A percentile compares a stretch with the other conserved stretches of the same genome.
These are phyloP conservation scores for Ilex paraguariensis DNA, from an alignment of 305 asterid genomes.

Conservation along the genomic window DNA sequence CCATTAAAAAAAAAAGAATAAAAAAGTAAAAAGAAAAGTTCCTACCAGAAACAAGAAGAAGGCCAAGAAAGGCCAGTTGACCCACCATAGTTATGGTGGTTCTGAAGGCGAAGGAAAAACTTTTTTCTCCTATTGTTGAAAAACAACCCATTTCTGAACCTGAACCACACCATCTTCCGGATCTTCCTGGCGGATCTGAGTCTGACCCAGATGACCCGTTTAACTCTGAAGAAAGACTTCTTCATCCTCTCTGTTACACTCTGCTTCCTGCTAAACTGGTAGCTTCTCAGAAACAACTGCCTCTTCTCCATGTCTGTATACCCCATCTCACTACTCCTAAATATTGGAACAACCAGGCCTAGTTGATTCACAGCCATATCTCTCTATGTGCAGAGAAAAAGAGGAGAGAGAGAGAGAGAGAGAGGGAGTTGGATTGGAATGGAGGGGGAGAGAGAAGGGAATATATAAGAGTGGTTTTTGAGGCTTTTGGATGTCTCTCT, in stretches of 20 bases:
- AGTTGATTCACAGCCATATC: constrained; percentile 10
- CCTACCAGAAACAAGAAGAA: constrained; percentile 15
- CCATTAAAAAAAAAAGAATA: background rate
- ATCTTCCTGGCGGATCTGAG: constrained; percentile 50
- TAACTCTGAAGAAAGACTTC: constrained; percentile 49
- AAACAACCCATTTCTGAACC: constrained; percentile 46
- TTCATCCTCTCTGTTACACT: constrained; percentile 45
- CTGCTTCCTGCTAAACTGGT: constrained; percentile 73
- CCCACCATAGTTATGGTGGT: background rate
- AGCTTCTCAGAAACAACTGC: constrained; percentile 77
- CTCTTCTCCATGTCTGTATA: constrained; percentile 64
- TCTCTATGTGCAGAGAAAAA: too few relatives aligned
- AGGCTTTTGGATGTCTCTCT: too few relatives aligned
- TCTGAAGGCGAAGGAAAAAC: constrained; percentile 32
- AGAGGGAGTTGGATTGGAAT: too few relatives aligned
- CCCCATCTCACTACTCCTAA: constrained; percentile 31
- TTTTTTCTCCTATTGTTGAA: constrained; percentile 31
- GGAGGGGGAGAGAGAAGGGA: background rate
- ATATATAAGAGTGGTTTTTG: too few relatives aligned
- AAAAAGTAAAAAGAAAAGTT: background rate
- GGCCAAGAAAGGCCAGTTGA: background rate
- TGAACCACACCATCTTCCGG: constrained; percentile 42
- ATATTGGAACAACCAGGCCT: constrained; percentile 16
- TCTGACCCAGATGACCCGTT: constrained; percentile 44
- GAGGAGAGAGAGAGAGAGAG: too few relatives aligned